Evolutionary conservation across 2,329 filamentous ascomycete genomes (phyloP), one percentile per base, ranked within the genome.

Genomic region (Pseudodiploospora longispora): DNA sequence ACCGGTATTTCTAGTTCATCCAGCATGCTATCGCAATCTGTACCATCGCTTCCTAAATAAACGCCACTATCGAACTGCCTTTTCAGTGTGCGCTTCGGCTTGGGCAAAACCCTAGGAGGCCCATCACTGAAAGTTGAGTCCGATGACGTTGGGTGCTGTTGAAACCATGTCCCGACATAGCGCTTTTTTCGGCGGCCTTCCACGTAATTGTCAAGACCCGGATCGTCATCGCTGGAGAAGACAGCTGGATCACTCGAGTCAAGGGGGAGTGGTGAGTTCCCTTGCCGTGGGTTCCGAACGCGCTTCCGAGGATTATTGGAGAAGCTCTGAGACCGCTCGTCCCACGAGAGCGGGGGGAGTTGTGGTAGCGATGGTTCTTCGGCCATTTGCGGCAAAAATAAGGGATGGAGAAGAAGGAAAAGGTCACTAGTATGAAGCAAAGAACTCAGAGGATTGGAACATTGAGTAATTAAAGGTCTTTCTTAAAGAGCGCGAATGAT

Each of bases 191-290:
- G 70, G 28, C 71, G 67, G 1, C 70, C 71, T 39, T 74, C 66
- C 27, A 70, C 65, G 55, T 85, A 85, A 53, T 83, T 82, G 48
- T 85, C 80, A 39, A 82, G 60, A 2, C 76, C 75, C 3, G 80
- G 79, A 46, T 85, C 82, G 54, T 86, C 82, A 47, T 87, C 83
- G 58, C 80, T 83, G 4, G 82, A 86, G 61, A 87, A 87, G 28
- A 86, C 61, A 40, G 80, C 74, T 4, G 82, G 82, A 55, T 87
- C 83, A 56, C 83, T 86, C 19, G 82, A 86, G 57, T 80, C 79
- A 57, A 75, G 65, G 33, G 67, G 55, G 2, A 55, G 48, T 4
- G 60, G 50, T 33, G 58, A 52, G 46, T 59, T 54, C 27, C 55
- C 55, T 29, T 54, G 47, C 19, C 46, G 52, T 12, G 58, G 52